Conservation (phyloP, 2,329 filamentous ascomycete genomes). For the Bertia moriformis region DNA sequence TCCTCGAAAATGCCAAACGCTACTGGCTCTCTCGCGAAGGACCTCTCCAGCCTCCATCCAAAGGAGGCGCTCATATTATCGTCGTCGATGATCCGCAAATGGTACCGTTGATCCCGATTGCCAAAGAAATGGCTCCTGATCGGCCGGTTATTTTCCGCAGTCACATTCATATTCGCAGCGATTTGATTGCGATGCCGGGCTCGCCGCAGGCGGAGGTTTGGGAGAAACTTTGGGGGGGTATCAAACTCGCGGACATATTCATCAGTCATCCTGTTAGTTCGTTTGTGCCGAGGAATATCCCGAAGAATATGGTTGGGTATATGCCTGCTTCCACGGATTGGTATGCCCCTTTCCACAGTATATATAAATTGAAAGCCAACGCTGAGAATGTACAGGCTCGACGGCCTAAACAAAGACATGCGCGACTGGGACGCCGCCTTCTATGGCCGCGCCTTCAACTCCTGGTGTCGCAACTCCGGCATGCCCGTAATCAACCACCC, state of each 20-base stretch:
- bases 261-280: conserved; percentile 46
- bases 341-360: conserved; percentile 15
- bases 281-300: conserved; percentile 42
- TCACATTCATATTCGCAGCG: conserved; percentile 49
- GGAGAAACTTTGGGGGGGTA: conserved; percentile 41
- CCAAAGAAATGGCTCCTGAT: conserved; percentile 38
- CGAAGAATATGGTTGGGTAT: conserved; percentile 36
- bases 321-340: conserved; percentile 53
- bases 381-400: conserved; percentile 37
- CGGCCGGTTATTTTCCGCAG: conserved; percentile 48
- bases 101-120: conserved; percentile 43
- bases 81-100: conserved; percentile 50
- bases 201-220: conserved; percentile 43
- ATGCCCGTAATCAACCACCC: conserved; percentile 14
- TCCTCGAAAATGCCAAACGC: conserved; percentile 36
- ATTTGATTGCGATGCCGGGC: conserved; percentile 33
- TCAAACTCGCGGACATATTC: conserved; percentile 43
- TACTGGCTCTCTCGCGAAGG: conserved; percentile 41
- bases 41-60: conserved; percentile 31
- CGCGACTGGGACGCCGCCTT: conserved; percentile 37
- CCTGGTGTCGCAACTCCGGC: conserved; percentile 14
- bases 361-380: no score
- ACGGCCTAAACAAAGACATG: conserved; percentile 48
- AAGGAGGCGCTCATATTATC: conserved; percentile 46
- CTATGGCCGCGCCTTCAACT: conserved; percentile 41